These are phyloP conservation scores for Globisporangium recalcitrans DNA, from an alignment of 352 stramenopile species.

Conservation along the genomic window DNA sequence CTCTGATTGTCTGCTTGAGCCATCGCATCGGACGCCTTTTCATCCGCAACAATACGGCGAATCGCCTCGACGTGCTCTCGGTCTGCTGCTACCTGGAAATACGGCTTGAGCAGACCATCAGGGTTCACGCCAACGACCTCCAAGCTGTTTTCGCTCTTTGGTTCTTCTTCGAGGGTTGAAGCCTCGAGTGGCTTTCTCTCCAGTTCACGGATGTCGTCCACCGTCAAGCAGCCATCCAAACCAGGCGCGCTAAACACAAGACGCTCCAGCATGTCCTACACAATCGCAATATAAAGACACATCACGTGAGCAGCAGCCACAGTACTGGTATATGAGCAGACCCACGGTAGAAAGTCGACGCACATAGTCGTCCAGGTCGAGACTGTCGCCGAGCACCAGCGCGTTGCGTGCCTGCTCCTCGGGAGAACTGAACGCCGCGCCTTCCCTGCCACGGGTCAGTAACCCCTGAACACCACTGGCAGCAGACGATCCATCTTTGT, in stretches of 20 bases:
- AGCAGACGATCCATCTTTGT: neutral
- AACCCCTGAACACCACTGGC: neutral
- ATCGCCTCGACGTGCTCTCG: slow-evolving; percentile 46
- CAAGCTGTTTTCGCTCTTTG: slow-evolving; percentile 5
- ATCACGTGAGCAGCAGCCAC: neutral
- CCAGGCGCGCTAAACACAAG: slow-evolving; percentile 54
- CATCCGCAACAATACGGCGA: slow-evolving; percentile 48
- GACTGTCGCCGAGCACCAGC: slow-evolving; percentile 24
- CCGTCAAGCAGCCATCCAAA: slow-evolving; percentile 44
- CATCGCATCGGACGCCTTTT: slow-evolving; percentile 61
- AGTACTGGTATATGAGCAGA: neutral
- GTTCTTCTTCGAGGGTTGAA: neutral
- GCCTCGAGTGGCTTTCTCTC: neutral
- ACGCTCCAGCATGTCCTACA: slow-evolving; percentile 24
- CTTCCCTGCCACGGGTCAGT: slow-evolving; percentile 5
- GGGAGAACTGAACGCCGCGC: slow-evolving; percentile 17
- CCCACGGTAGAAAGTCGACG: neutral
- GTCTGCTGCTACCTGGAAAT: slow-evolving; percentile 60
- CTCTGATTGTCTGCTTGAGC: slow-evolving; percentile 36
- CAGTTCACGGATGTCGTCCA: slow-evolving; percentile 30
- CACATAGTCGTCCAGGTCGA: slow-evolving; percentile 25
- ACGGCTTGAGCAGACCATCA: slow-evolving; percentile 47
- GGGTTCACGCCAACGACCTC: slow-evolving; percentile 56
- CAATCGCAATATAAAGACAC: neutral
- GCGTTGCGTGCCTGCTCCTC: slow-evolving; percentile 36